Evolutionary conservation across 768 basidiomycete species (phyloP).

Genomic region (Amanita pseudoporphyria): DNA sequence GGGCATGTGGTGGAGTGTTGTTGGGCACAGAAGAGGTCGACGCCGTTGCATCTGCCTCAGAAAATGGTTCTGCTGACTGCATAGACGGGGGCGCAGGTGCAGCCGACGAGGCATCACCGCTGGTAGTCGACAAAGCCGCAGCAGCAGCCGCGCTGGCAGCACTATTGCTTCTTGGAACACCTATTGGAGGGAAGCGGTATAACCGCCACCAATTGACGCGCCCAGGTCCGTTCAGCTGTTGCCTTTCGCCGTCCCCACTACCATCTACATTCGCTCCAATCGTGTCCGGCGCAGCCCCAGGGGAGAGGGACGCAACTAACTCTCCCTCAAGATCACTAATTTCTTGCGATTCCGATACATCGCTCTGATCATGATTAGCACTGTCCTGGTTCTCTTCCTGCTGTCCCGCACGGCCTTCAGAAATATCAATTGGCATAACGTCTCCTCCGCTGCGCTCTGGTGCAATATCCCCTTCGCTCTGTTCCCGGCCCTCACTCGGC

Average conservation of each 20-base stretch:
- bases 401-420: neutral
- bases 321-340: neutral
- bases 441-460: neutral
- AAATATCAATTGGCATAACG: neutral
- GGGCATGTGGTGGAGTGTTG: conserved; percentile 1
- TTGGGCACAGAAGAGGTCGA: conserved; percentile 3
- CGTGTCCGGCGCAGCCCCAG: neutral
- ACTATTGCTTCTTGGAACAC: conserved; percentile 11
- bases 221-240: conserved; percentile 25
- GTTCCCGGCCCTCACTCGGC: neutral
- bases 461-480: neutral
- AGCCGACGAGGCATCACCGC: conserved; percentile 3
- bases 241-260: conserved; percentile 13
- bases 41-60: conserved; percentile 3
- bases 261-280: conserved; percentile 8
- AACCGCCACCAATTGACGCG: conserved; percentile 76
- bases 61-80: conserved; percentile 8
- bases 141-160: conserved; percentile 21
- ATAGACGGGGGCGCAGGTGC: conserved; percentile 11
- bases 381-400: neutral
- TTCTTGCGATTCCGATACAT: neutral
- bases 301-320: neutral
- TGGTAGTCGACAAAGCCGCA: conserved; percentile 4
- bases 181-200: conserved; percentile 72
- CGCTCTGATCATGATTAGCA: neutral